Evolutionary conservation across 495 filamentous ascomycete genomes (phyloP), one percentile per base, ranked within the genome.

Genomic region (Pseudomonodictys pantanalensis): DNA sequence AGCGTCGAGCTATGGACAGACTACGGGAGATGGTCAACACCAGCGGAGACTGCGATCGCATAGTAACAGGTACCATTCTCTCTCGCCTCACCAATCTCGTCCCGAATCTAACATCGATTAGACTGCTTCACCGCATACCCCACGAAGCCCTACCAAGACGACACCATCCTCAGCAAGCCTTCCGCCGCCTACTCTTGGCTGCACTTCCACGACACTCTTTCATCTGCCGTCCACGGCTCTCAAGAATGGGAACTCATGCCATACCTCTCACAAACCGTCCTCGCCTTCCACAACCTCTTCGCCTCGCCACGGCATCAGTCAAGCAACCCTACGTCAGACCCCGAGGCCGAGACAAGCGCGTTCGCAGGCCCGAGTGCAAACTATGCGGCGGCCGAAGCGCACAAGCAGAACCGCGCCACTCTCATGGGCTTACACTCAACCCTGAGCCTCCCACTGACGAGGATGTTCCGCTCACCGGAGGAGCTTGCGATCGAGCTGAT

Each of bases 281-380:
- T 97, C 0, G 93, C 89, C 4, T 96, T 96, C 72, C 95, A 98
- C 68, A 80, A 91, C 69, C 81, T 98, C 7, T 98, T 98, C 69
- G 88, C 92, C 12, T 80, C 80, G 3, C 77, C 83, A 11, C 65
- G 69, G 20, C 66, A 28, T 58, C 73, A 58, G 11, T 30, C 24
- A 26, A 52, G 46, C 2, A 58, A 58, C 41, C 69, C 79, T 55
- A 56, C 78, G 61, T 54, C 71, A 54, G 69, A 77, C 64, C 52
- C 63, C 12, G 60, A 64, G 32, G 48, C 24, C 76, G 81, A 25
- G 75, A 77, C 1, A 74, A 87, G 25, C 88, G 91, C 8, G 18
- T 96, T 96, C 72, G 81, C 86, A 5, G 91, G 92, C 0, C 85
- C 87, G 0, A 75, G 81, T 51, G 92, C 92, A 25, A 85, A 92